Evolutionary conservation across 345 rosid species (phyloP).

Genomic region (Toxicodendron radicans): DNA sequence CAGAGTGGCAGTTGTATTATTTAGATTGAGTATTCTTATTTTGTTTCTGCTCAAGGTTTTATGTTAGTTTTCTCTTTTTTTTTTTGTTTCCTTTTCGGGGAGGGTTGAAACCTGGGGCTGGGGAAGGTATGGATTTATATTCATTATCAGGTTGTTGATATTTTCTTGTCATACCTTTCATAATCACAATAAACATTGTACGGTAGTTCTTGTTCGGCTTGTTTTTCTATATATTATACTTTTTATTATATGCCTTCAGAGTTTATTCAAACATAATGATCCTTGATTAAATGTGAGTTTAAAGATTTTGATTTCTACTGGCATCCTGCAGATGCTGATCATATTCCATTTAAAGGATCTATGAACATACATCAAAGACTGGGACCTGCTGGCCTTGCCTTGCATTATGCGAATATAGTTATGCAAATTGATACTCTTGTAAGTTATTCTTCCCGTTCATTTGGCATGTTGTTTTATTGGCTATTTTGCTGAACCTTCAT

Average conservation of each 20-base stretch:
- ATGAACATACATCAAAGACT: slow-evolving; percentile 43
- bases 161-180: background rate
- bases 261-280: background rate
- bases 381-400: slow-evolving; percentile 84
- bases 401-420: slow-evolving; percentile 81
- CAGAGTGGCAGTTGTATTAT: background rate
- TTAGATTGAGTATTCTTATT: background rate
- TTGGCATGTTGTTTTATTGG: background rate
- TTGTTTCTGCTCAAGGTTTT: background rate
- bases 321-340: slow-evolving; percentile 26
- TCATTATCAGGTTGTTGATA: background rate
- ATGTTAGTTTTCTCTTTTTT: background rate
- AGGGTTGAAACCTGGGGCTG: background rate
- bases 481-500: background rate
- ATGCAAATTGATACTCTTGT: slow-evolving; percentile 81
- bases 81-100: background rate
- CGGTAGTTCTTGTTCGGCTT: background rate
- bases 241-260: background rate
- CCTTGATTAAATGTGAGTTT: background rate
- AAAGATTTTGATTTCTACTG: background rate
- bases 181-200: background rate
- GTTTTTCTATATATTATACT: no score
- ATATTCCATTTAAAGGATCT: slow-evolving; percentile 29
- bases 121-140: background rate
- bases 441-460: slow-evolving; percentile 32